A percentile compares a stretch with the other conserved stretches of the same genome.
phyloP scores from a whole-genome alignment of 1,284 basidiomycete genomes.

The Pseudozyma hubeiensis region DNA sequence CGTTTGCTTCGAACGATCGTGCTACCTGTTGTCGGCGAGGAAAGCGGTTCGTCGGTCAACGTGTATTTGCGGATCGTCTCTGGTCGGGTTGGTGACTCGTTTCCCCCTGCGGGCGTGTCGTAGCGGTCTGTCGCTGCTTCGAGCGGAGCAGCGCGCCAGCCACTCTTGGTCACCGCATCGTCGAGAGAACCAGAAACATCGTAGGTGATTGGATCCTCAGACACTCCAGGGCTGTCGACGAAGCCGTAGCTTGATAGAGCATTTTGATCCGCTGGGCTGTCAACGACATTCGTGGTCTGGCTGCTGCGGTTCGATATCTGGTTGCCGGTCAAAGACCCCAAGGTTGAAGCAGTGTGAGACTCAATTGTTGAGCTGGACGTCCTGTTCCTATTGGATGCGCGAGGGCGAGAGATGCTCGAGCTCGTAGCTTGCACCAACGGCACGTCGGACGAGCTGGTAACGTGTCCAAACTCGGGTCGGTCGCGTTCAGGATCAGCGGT shows the following conservation, averaged over 20 bases:
- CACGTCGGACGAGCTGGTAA: slow-evolving; percentile 41
- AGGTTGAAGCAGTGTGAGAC: slow-evolving; percentile 26
- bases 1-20: slow-evolving; percentile 36
- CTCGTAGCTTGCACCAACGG: slow-evolving; percentile 27
- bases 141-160: too few relatives aligned
- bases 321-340: slow-evolving; percentile 16
- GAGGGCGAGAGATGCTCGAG: slow-evolving; percentile 31
- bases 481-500: slow-evolving; percentile 2
- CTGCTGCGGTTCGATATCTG: slow-evolving; percentile 35
- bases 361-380: slow-evolving; percentile 34
- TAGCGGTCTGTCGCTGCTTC: not conserved
- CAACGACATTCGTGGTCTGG: slow-evolving; percentile 28
- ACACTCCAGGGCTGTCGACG: slow-evolving; percentile 1
- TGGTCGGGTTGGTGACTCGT: not conserved
- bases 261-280: not conserved
- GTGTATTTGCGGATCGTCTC: slow-evolving; percentile 33
- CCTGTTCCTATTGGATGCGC: slow-evolving; percentile 17
- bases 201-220: not conserved
- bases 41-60: slow-evolving; percentile 24
- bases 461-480: slow-evolving; percentile 40
- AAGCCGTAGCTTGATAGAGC: not conserved
- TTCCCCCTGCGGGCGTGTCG: not conserved
- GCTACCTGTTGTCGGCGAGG: not conserved
- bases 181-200: slow-evolving; percentile 1
- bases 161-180: not conserved